These are phyloP conservation scores for Leptomonas pyrrhocoris DNA, from an alignment of 208 protist species.

Conservation along the genomic window DNA sequence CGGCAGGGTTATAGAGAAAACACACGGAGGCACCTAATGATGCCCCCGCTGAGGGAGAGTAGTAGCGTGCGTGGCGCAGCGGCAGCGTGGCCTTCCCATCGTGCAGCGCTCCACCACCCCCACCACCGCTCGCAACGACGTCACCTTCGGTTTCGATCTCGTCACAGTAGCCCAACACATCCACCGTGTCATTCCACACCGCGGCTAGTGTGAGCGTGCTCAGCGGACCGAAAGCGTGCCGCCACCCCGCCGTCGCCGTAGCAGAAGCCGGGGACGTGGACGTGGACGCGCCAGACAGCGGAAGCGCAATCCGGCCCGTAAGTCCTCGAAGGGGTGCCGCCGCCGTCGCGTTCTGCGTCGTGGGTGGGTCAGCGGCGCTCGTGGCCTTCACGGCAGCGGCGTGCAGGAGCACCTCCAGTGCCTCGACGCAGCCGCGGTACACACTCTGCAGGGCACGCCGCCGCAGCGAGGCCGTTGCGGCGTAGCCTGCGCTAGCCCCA, in stretches of 20 bases:
- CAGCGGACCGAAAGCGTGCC: constrained; percentile 8
- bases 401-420: constrained; percentile 31
- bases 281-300: neutral
- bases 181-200: constrained; percentile 14
- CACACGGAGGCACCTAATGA: neutral
- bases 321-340: neutral
- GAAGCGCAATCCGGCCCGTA: neutral
- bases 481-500: neutral
- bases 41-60: neutral
- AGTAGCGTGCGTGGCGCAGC: neutral
- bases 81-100: neutral
- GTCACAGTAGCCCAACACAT: constrained; percentile 20
- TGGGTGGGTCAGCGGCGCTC: neutral
- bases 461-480: neutral
- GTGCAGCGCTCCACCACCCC: neutral
- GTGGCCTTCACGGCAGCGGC: constrained; percentile 25
- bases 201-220: constrained; percentile 8
- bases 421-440: constrained; percentile 31
- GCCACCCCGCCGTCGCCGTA: too few relatives aligned
- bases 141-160: constrained; percentile 10
- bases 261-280: neutral
- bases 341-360: neutral
- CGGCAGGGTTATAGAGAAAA: constrained; percentile 31
- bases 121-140: neutral
- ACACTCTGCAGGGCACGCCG: constrained; percentile 11